A percentile compares a stretch with the other conserved stretches of the same genome.
Conservation (phyloP, 1,284 basidiomycete species). For the Cutaneotrichosporon sp. region DNA sequence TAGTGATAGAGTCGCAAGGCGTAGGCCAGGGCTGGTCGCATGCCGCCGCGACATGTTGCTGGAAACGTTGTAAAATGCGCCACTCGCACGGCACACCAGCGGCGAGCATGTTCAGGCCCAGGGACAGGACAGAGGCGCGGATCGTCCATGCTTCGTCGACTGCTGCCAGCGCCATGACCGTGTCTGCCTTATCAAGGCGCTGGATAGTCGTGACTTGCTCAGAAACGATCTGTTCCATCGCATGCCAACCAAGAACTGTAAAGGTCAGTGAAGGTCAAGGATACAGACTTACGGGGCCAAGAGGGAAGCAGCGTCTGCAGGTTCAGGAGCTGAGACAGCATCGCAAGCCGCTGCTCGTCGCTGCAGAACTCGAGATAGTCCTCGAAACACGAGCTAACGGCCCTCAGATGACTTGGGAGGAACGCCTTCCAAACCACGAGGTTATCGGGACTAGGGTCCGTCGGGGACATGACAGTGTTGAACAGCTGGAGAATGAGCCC, state of each 20-base stretch:
- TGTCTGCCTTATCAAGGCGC: slow-evolving; percentile 16
- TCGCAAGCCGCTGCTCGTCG: slow-evolving; percentile 30
- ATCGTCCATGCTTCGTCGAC: slow-evolving; percentile 30
- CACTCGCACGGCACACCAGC: slow-evolving; percentile 29
- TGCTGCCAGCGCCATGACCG: slow-evolving; percentile 19
- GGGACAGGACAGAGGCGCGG: slow-evolving; percentile 23
- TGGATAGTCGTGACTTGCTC: slow-evolving; percentile 27
- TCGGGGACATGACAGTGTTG: slow-evolving; percentile 21
- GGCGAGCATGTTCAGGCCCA: slow-evolving; percentile 38
- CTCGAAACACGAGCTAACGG: slow-evolving; percentile 35
- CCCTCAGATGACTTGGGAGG: slow-evolving; percentile 27
- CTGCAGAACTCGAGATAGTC: slow-evolving; percentile 32
- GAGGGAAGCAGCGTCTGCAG: slow-evolving; percentile 20
- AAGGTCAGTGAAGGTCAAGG: not conserved
- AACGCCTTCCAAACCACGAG: slow-evolving; percentile 25
- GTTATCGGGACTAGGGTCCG: slow-evolving; percentile 24
- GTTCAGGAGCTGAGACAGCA: slow-evolving; percentile 24
- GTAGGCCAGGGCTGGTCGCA: slow-evolving; percentile 27
- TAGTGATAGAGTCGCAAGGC: slow-evolving; percentile 18
- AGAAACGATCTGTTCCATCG: slow-evolving; percentile 30
- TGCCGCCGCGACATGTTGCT: slow-evolving; percentile 35
- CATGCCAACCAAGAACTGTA: slow-evolving; percentile 36
- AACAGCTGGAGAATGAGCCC: slow-evolving; percentile 28
- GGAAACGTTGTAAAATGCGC: slow-evolving; percentile 31
- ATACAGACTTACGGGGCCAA: slow-evolving; percentile 33